These are phyloP conservation scores for Cytospora schulzeri DNA, from an alignment of 2,329 filamentous ascomycete species.

Conservation along the genomic window DNA sequence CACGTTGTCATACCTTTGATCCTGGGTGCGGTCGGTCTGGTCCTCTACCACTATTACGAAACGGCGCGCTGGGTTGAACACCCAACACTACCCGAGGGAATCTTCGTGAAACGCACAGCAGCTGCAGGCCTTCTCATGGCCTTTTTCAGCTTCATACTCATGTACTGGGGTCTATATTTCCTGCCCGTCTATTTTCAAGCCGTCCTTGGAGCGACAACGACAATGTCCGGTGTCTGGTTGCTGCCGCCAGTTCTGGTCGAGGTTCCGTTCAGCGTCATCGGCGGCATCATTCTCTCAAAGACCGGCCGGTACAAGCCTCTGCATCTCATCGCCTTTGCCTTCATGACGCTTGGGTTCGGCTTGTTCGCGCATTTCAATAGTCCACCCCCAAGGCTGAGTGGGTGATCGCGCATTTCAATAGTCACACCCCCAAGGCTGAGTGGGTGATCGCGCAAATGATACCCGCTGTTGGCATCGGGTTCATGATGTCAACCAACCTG, in stretches of 20 bases:
- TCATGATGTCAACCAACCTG: constrained; percentile 43
- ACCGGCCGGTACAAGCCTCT: constrained; percentile 38
- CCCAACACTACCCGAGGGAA: constrained; percentile 42
- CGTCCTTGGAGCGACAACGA: constrained; percentile 33
- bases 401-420: constrained; percentile 44
- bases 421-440: constrained; percentile 35
- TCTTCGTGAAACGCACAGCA: constrained; percentile 47
- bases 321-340: constrained; percentile 39
- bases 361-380: constrained; percentile 42
- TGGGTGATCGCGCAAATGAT: constrained; percentile 47
- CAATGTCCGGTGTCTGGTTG: constrained; percentile 38
- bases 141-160: constrained; percentile 36
- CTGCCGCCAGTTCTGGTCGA: constrained; percentile 36
- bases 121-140: constrained; percentile 34
- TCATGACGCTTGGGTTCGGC: constrained; percentile 43
- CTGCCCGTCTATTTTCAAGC: constrained; percentile 27
- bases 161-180: constrained; percentile 14
- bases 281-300: constrained; percentile 35
- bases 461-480: constrained; percentile 30
- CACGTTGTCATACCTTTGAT: constrained; percentile 40
- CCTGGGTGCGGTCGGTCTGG: constrained; percentile 40
- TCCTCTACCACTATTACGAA: constrained; percentile 40
- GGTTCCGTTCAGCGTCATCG: constrained; percentile 34
- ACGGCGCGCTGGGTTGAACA: constrained; percentile 28
- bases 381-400: constrained; percentile 39